These are phyloP conservation scores for Adenanthera pavonina DNA, from an alignment of 306 rosid species.

Conservation along the genomic window DNA sequence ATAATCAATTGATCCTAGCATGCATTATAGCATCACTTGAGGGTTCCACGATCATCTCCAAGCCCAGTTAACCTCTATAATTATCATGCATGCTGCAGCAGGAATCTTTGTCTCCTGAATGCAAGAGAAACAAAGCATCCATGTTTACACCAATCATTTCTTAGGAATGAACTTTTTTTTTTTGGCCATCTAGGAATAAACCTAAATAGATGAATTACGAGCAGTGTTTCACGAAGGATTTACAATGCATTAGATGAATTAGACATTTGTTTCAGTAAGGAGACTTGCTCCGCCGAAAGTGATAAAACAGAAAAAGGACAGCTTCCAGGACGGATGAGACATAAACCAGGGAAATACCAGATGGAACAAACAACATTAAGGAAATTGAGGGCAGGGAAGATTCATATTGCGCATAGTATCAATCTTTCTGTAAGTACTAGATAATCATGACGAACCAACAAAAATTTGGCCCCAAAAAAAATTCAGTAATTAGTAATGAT, in stretches of 20 bases:
- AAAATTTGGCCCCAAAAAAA: conserved; percentile 13
- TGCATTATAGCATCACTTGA: conserved; percentile 48
- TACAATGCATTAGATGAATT: conserved; percentile 24
- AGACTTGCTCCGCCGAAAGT: conserved; percentile 19
- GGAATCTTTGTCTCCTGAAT: conserved; percentile 36
- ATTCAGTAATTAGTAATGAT: conserved; percentile 3
- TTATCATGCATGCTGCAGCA: conserved; percentile 19
- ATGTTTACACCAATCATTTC: conserved; percentile 30
- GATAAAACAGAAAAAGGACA: neutral
- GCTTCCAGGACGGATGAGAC: neutral
- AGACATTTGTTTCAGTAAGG: conserved; percentile 4
- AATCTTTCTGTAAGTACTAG: neutral
- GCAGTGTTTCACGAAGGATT: conserved; percentile 4
- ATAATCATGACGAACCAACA: neutral
- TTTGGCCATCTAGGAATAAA: no score
- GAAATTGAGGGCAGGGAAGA: neutral
- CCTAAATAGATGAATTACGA: no score
- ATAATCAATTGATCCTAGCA: conserved; percentile 44
- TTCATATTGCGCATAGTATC: conserved; percentile 21
- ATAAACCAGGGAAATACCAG: neutral
- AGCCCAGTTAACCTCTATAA: conserved; percentile 28
- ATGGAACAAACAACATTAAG: neutral
- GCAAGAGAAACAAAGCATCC: conserved; percentile 35
- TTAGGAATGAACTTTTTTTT: conserved; percentile 20
- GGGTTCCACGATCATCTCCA: conserved; percentile 41